Evolutionary conservation across 164 flowering plant species (phyloP), one percentile per base, ranked within the genome.

Genomic region (Liriodendron chinense): DNA sequence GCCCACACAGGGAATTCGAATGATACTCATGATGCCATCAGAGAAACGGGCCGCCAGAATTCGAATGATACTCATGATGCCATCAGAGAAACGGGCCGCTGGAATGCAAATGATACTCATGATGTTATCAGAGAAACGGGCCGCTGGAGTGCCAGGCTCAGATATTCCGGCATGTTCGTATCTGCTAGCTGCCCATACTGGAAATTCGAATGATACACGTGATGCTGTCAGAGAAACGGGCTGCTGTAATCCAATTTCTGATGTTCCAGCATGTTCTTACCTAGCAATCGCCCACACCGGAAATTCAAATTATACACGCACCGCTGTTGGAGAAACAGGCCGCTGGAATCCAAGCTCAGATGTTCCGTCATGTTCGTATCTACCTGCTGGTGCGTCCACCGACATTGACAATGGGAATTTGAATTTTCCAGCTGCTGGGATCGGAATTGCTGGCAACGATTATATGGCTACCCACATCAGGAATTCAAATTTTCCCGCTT

Each of bases 301-400:
- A 70, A 72, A 69, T 49, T 23, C 47, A 34, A 75, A 75, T 7
- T 4, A 34, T 53, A 18, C 4, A 47, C 67, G 71, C 77, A 53
- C 78, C 34, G 72, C 24, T 53, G 72, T 43, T 22, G 62, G 74
- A 71, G 76, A 77, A 64, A 63, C 10, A 65, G 68, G 28, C 47
- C 23, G 34, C 50, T 66, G 69, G 47, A 72, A 65, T 43, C 65
- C 21, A 62, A 62, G 28, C 53, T 34, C 63, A 47, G 74, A 63
- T 21, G 68, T 76, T 69, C 78, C 69, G 26, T 62, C 76, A 73
- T 73, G 70, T 65, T 75, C 82, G 25, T 24, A 25, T 74, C 61
- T 76, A 14, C 75, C 74, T 34, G 43, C 43, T 0, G 20, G 18
- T 53, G 13, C 18, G 13, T 53, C 18, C 3, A 13, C 59, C 62